Evolutionary conservation across 108 stramenopile species (phyloP).

Genomic region (Conticribra guillardii): DNA sequence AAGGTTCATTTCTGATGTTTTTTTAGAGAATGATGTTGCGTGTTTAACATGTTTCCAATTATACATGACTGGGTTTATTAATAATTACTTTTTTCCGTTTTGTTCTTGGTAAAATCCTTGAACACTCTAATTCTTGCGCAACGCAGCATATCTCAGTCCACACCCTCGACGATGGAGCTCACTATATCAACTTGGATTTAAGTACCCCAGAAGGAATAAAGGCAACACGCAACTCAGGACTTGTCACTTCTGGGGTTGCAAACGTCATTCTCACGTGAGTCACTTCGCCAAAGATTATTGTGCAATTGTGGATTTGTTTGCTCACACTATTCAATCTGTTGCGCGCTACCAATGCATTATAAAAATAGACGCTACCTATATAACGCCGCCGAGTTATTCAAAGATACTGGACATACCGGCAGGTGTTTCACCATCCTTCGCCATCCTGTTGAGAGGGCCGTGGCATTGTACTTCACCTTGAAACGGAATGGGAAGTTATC

Average conservation of each 20-base stretch:
- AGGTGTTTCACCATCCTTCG: constrained; percentile 25
- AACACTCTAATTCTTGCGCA: too few relatives aligned
- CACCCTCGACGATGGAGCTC: constrained; percentile 19
- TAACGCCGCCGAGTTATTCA: constrained; percentile 17
- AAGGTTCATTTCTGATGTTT: background rate
- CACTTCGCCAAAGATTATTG: too few relatives aligned
- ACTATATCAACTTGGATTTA: constrained; percentile 26
- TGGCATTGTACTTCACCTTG: constrained; percentile 11
- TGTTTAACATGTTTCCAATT: too few relatives aligned
- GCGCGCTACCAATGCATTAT: too few relatives aligned
- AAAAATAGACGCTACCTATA: too few relatives aligned
- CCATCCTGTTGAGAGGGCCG: constrained; percentile 25
- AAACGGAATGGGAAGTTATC: constrained; percentile 4
- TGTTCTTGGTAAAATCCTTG: too few relatives aligned
- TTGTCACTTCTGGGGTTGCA: constrained; percentile 17
- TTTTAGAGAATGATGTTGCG: background rate
- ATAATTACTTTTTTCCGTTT: too few relatives aligned
- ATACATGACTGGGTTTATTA: too few relatives aligned
- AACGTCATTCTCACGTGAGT: constrained; percentile 29
- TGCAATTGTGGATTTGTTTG: too few relatives aligned
- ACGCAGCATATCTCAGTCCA: constrained; percentile 16
- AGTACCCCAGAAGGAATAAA: constrained; percentile 14
- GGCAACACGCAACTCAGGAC: constrained; percentile 4
- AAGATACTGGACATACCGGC: constrained; percentile 13
- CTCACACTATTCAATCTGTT: too few relatives aligned